Evolutionary conservation across 306 rosid genomes (phyloP), one percentile per base, ranked within the genome.

Genomic region (Castanopsis chinensis): DNA sequence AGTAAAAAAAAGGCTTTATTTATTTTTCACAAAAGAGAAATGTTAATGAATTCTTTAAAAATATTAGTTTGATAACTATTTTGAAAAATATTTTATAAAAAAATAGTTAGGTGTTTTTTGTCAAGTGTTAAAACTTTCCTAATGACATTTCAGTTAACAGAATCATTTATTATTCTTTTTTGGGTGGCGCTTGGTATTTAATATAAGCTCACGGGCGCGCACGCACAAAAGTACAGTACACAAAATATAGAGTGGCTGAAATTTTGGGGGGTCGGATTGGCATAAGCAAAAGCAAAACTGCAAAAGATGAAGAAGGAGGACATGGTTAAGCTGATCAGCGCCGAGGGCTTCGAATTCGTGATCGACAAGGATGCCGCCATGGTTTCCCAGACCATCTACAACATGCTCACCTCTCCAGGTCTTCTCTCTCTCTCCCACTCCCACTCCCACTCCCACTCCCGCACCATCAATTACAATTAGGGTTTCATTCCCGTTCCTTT

Each of bases 351-450:
- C 85, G 97, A 96, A 84, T 96, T 96, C 79, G 86, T 96, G 17
- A 80, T 96, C 72, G 97, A 90, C 81, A 93, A 91, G 80, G 99
- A 96, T 76, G 99, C 98, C 19, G 99, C 99, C 25, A 96, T 93
- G 98, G 99, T 96, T 85, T 96, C 99, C 52, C 99, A 93, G 85
- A 96, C 99, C 67, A 96, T 96, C 74, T 96, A 91, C 67, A 91
- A 91, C 87, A 96, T 96, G 99, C 98, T 93, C 56, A 93, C 99
- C 5, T 96, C 99, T 79, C 98, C 98, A 67, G 99, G 98, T 93
- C 74, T 74, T 64, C 41, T 5, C 65, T 37, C 35, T 33, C 79
- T 43, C 52, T 10, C 55, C 49, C n/a, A n/a, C n/a, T n/a, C n/a
- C n/a, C n/a, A n/a, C 27, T 2, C 23, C 15, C 37, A 15, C 45